These are phyloP conservation scores for Diaporthe sp. DNA, from an alignment of 2,329 filamentous ascomycete species.

Conservation along the genomic window DNA sequence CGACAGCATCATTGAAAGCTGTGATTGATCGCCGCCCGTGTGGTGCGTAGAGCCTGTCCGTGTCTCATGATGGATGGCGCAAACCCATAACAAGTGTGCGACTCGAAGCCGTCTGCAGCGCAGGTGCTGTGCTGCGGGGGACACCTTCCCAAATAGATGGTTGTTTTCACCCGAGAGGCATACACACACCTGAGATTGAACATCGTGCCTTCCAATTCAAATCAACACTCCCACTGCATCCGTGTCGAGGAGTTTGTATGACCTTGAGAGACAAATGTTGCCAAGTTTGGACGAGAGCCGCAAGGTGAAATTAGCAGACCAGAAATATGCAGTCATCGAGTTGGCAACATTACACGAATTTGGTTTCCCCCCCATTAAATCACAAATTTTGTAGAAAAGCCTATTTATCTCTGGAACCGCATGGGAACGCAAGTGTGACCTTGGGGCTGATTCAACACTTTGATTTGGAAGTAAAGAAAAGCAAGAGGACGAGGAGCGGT, in stretches of 20 bases:
- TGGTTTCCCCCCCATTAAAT: not conserved
- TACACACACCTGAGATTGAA: not conserved
- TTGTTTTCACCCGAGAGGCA: not conserved
- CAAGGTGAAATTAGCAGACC: not conserved
- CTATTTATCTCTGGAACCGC: not conserved
- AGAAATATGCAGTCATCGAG: not conserved
- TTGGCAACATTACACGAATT: too few species aligned
- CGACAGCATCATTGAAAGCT: not conserved
- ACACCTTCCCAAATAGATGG: not conserved
- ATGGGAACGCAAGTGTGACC: not conserved
- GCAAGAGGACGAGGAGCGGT: not conserved
- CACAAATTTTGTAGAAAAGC: not conserved
- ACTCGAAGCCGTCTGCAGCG: not conserved
- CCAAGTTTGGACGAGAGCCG: not conserved
- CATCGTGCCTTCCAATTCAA: not conserved
- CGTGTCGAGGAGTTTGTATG: not conserved
- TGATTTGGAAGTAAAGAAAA: not conserved
- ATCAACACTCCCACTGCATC: not conserved
- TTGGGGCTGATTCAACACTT: too few species aligned
- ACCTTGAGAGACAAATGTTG: not conserved
- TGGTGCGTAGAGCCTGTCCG: not conserved
- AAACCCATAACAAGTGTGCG: not conserved
- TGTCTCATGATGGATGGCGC: not conserved
- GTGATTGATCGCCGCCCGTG: not conserved
- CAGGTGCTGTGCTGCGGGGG: not conserved